Evolutionary conservation across 2,329 filamentous ascomycete species (phyloP), one percentile per base, ranked within the genome.

Genomic region (Clonostachys solani): DNA sequence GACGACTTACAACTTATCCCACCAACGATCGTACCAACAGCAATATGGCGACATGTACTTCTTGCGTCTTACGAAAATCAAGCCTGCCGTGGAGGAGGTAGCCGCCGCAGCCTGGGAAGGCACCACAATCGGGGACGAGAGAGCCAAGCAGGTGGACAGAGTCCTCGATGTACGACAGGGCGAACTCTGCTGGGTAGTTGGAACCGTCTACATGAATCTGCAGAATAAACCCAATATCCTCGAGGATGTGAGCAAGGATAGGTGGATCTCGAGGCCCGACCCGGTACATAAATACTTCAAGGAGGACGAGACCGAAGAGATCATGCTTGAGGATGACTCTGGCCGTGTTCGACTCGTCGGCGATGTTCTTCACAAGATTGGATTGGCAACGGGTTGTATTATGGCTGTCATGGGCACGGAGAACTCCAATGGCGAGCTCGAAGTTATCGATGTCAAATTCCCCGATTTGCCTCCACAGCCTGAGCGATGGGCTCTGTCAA

Each of bases 31-130:
- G 47, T 99, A 97, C 65, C 78, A 92, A 64, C 94, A 97, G 65
- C 94, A 99, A 69, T 99, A 89, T 78, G 89, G 87, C 52, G 94
- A 99, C 67, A 92, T 97, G 82, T 99, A 99, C 76, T 99, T 96
- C 63, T 66, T 96, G 56, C 87, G 94, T 12, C 78, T 99, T 19
- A 83, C 89, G 36, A 87, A 88, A 67, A 81, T 99, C 64, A 96
- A 92, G 68, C 88, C 91, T 10, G 78, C 81, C 1, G 87, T 95
- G 0, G 89, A 95, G 57, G 68, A 80, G 52, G 77, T 88, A 44
- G 92, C 92, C 0, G 68, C 72, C 15, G 83, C 85, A 34, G 83
- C 86, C 7, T 99, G 94, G 90, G 77, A 81, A 42, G 86, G 81
- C 45, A 86, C 89, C 46, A 79, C 86, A 61, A 84, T 97, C 54